Conservation (phyloP, 495 filamentous ascomycete species). For the Penicillium canariense region DNA sequence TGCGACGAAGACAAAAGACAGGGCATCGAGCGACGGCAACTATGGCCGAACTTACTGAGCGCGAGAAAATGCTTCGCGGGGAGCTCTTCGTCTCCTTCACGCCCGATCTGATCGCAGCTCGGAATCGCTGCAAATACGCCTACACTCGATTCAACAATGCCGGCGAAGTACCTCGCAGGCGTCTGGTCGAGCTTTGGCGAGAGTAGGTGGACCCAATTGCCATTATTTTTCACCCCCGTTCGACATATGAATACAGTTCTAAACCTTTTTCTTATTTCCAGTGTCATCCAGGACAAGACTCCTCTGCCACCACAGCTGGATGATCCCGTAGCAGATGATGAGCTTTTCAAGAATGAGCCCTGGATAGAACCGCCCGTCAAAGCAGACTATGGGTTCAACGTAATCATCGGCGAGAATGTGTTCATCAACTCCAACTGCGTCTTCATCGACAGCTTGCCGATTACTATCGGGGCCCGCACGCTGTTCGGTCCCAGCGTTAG, state of each 20-base stretch:
- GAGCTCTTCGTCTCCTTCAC: constrained; percentile 53
- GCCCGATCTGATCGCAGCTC: constrained; percentile 53
- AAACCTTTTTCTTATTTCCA: constrained; percentile 23
- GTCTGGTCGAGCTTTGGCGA: constrained; percentile 65
- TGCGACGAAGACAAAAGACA: no score
- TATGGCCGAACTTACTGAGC: constrained; percentile 29
- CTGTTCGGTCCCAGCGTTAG: constrained; percentile 74
- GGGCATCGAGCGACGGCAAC: no score
- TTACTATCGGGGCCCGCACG: constrained; percentile 76
- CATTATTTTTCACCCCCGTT: background rate
- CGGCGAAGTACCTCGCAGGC: constrained; percentile 55
- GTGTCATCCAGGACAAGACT: constrained; percentile 56
- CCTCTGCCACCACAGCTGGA: constrained; percentile 58
- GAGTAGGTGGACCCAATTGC: constrained; percentile 51
- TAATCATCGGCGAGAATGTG: constrained; percentile 62
- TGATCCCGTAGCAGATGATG: constrained; percentile 57
- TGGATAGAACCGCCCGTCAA: constrained; percentile 71
- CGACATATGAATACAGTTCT: background rate
- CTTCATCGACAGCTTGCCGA: constrained; percentile 73
- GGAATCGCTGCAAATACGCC: constrained; percentile 57
- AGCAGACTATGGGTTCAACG: constrained; percentile 74
- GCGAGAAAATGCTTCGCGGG: constrained; percentile 39
- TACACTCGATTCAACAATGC: constrained; percentile 61
- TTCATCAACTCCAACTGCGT: constrained; percentile 77
- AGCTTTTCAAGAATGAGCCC: constrained; percentile 56